phyloP scores from a whole-genome alignment of 805 yeast genomes.

The Metschnikowia henanensis region DNA sequence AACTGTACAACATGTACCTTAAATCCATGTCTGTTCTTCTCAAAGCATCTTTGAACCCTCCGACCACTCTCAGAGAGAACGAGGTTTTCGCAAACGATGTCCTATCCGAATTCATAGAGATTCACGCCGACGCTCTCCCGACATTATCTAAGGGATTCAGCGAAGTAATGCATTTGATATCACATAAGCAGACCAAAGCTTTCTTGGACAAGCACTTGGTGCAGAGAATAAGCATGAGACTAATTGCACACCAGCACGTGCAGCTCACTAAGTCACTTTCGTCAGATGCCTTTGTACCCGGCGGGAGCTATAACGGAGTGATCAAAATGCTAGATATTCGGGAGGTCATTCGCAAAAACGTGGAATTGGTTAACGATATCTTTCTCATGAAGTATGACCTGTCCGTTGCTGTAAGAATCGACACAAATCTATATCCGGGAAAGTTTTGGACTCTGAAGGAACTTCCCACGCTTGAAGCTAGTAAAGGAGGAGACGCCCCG shows the following conservation, averaged over 20 bases:
- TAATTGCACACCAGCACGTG: constrained; percentile 84
- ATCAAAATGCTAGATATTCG: constrained; percentile 67
- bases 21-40: constrained; percentile 53
- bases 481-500: constrained; percentile 38
- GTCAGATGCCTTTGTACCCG: constrained; percentile 45
- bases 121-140: constrained; percentile 84
- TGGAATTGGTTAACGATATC: constrained; percentile 78
- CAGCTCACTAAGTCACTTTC: constrained; percentile 48
- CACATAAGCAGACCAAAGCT: constrained; percentile 49
- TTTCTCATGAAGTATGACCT: constrained; percentile 83
- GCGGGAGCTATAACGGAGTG: constrained; percentile 58
- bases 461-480: constrained; percentile 10
- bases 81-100: constrained; percentile 47
- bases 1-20: constrained; percentile 71
- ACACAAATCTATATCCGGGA: constrained; percentile 34
- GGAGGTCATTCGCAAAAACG: constrained; percentile 60
- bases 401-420: constrained; percentile 58
- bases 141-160: constrained; percentile 78
- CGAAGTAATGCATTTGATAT: constrained; percentile 53
- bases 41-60: constrained; percentile 35
- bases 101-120: constrained; percentile 59
- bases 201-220: constrained; percentile 76
- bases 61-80: constrained; percentile 54
- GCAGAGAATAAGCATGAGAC: constrained; percentile 84
- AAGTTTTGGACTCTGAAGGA: constrained; percentile 30